These are phyloP conservation scores for Colletotrichum sp. DNA, from an alignment of 2,329 filamentous ascomycete species.

Conservation along the genomic window DNA sequence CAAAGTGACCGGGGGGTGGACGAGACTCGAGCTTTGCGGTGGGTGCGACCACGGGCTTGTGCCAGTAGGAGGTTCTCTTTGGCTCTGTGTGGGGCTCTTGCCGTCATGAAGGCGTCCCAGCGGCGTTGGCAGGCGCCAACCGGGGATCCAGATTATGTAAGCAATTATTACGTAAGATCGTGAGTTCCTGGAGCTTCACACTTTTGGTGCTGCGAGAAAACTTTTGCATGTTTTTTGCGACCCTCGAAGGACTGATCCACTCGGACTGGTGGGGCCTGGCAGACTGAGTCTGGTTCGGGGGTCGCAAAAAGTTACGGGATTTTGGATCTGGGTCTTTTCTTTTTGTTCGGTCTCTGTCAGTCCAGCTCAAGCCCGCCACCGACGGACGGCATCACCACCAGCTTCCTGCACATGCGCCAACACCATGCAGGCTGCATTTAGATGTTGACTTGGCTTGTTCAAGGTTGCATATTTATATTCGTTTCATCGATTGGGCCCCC, in stretches of 20 bases:
- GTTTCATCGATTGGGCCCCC: neutral
- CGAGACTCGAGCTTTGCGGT: slow-evolving; percentile 6
- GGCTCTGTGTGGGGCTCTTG: neutral
- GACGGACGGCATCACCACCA: neutral
- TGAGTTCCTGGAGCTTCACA: neutral
- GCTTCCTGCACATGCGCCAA: neutral
- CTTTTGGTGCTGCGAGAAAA: neutral
- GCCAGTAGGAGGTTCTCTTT: slow-evolving; percentile 10
- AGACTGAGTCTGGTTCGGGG: neutral
- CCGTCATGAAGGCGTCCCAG: neutral
- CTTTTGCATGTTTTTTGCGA: neutral
- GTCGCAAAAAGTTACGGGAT: neutral
- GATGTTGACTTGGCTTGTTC: neutral
- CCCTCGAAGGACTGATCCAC: neutral
- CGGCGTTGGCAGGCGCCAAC: neutral
- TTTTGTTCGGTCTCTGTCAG: neutral
- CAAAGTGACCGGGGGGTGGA: neutral
- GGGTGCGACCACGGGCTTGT: slow-evolving; percentile 2
- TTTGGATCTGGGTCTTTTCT: neutral
- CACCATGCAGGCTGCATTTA: neutral
- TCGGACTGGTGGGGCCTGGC: neutral
- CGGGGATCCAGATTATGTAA: neutral
- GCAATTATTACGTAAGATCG: neutral
- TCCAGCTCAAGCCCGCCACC: neutral
- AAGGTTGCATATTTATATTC: neutral